Percentiles rank a stretch among this genome's conserved stretches.
phyloP scores from a whole-genome alignment of 495 filamentous ascomycete genomes.

The Penicillium coprophilum region DNA sequence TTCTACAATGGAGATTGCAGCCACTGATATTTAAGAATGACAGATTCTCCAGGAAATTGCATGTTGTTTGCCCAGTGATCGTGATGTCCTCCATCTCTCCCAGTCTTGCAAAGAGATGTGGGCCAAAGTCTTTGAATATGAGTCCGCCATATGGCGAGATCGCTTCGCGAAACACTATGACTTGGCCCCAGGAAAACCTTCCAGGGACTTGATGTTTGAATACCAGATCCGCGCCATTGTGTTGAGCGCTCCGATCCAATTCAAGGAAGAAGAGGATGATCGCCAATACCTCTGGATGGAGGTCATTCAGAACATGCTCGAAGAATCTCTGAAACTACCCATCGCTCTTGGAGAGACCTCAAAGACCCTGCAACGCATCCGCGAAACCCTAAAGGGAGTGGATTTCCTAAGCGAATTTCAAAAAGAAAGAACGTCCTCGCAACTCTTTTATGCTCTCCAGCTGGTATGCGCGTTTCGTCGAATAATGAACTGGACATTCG shows the following conservation, averaged over 20 bases:
- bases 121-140: slow-evolving; percentile 15
- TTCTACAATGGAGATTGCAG: background rate
- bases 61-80: slow-evolving; percentile 30
- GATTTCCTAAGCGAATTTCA: slow-evolving; percentile 30
- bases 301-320: slow-evolving; percentile 31
- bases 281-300: slow-evolving; percentile 31
- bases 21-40: background rate
- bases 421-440: slow-evolving; percentile 16
- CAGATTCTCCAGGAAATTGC: slow-evolving; percentile 46
- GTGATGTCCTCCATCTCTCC: slow-evolving; percentile 34
- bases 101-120: slow-evolving; percentile 27
- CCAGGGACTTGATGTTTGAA: slow-evolving; percentile 29
- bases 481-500: background rate
- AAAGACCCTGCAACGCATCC: slow-evolving; percentile 29
- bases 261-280: slow-evolving; percentile 19
- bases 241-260: slow-evolving; percentile 22
- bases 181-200: slow-evolving; percentile 16
- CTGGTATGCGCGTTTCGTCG: slow-evolving; percentile 22
- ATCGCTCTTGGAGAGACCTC: slow-evolving; percentile 9
- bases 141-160: slow-evolving; percentile 35
- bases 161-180: slow-evolving; percentile 41
- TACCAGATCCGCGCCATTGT: slow-evolving; percentile 37
- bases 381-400: slow-evolving; percentile 11
- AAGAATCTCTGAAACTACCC: slow-evolving; percentile 19
- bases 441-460: slow-evolving; percentile 33